Conservation (phyloP, 129 eudicot genomes). For the Lactuca saligna region DNA sequence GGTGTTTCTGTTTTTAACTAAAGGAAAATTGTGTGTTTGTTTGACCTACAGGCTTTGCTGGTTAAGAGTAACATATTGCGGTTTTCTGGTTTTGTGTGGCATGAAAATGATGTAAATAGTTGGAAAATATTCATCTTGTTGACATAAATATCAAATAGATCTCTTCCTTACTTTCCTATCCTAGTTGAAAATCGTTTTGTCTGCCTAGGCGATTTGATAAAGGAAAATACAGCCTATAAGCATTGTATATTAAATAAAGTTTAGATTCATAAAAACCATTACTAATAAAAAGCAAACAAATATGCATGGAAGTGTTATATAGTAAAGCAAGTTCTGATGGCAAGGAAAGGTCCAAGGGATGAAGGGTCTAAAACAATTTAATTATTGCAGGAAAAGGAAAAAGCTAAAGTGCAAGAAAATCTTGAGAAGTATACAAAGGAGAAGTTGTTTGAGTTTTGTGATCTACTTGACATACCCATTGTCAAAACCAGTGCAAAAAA, state of each 20-base stretch:
- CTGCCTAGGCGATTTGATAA: background rate
- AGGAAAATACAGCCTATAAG: slow-evolving; percentile 3
- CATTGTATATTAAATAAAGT: background rate
- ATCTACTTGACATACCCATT: slow-evolving; percentile 71
- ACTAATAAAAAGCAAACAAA: slow-evolving; percentile 4
- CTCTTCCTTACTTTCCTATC: background rate
- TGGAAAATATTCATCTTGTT: slow-evolving; percentile 2
- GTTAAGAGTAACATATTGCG: slow-evolving; percentile 67
- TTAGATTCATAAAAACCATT: background rate
- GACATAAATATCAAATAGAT: slow-evolving; percentile 1
- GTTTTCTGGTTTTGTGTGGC: slow-evolving; percentile 94
- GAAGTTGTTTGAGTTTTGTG: slow-evolving; percentile 80
- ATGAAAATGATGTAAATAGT: slow-evolving; percentile 67
- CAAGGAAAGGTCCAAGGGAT: too few species aligned
- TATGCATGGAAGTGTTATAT: background rate
- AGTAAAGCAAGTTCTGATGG: background rate
- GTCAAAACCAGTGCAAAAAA: slow-evolving; percentile 57
- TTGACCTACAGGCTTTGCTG: slow-evolving; percentile 66
- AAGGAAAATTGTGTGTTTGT: slow-evolving; percentile 5
- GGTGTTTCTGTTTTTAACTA: slow-evolving; percentile 4
- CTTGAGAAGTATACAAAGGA: slow-evolving; percentile 43
- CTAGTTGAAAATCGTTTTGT: background rate
- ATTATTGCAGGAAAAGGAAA: slow-evolving; percentile 46
- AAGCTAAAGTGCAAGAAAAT: too few species aligned
- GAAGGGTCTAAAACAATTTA: background rate